phyloP scores from a whole-genome alignment of 768 basidiomycete genomes.

The Termitomyces sp. region DNA sequence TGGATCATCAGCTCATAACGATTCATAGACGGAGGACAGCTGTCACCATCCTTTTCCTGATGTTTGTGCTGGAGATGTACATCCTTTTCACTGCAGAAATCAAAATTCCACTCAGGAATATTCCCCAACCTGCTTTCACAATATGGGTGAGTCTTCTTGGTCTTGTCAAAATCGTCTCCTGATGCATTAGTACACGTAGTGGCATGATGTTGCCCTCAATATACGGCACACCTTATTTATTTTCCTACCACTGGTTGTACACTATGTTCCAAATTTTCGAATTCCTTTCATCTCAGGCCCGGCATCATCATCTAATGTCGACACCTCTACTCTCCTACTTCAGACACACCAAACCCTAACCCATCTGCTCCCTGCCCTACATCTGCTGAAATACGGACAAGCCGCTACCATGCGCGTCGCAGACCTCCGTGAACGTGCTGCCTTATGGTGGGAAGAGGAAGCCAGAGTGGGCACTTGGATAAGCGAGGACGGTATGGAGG shows the following conservation, averaged over 20 bases:
- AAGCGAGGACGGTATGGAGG: conserved; percentile 35
- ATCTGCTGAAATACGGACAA: conserved; percentile 53
- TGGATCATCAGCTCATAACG: conserved; percentile 23
- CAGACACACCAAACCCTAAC: conserved; percentile 31
- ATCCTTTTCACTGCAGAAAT: conserved; percentile 45
- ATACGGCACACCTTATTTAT: conserved; percentile 59
- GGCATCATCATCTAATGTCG: conserved; percentile 22
- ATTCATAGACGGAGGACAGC: conserved; percentile 36
- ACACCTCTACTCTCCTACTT: conserved; percentile 13
- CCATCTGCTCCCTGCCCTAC: conserved; percentile 41
- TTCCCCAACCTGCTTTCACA: conserved; percentile 18
- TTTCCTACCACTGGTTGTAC: conserved; percentile 47
- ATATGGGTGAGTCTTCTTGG: conserved; percentile 26
- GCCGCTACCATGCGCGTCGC: conserved; percentile 56
- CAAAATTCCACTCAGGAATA: conserved; percentile 33
- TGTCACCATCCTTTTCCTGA: conserved; percentile 45
- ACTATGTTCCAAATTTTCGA: conserved; percentile 36
- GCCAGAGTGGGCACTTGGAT: conserved; percentile 48
- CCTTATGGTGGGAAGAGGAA: conserved; percentile 57
- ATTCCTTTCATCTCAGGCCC: conserved; percentile 22
- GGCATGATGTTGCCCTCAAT: conserved; percentile 59
- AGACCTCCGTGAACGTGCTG: conserved; percentile 40
- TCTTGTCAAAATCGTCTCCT: not conserved
- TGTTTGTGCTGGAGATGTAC: conserved; percentile 53
- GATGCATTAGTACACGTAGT: conserved; percentile 32